Evolutionary conservation across 2,329 filamentous ascomycete species (phyloP).

Genomic region (Neoscytalidium dimidiatum): DNA sequence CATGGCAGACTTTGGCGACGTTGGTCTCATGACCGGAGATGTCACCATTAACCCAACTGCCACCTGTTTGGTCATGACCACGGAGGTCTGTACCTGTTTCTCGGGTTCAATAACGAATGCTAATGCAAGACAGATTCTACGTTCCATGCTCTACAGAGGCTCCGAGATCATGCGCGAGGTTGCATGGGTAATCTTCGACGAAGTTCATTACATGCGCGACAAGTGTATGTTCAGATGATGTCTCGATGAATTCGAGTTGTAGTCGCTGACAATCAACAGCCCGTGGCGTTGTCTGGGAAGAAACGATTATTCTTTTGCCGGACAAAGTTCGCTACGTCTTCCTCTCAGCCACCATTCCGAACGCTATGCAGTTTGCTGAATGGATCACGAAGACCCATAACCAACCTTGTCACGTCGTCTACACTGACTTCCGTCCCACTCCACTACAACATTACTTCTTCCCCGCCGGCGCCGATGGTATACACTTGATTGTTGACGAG

Average conservation of each 20-base stretch:
- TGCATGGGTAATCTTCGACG: constrained; percentile 96
- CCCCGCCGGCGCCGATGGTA: constrained; percentile 87
- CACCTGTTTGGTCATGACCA: constrained; percentile 98
- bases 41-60: constrained; percentile 99
- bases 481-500: constrained; percentile 92
- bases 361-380: constrained; percentile 98
- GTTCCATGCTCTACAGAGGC: constrained; percentile 96
- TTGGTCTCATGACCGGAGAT: constrained; percentile 97
- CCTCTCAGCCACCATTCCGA: constrained; percentile 95
- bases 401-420: constrained; percentile 97
- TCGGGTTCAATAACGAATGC: neutral
- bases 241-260: neutral
- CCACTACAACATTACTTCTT: constrained; percentile 98
- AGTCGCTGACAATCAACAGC: constrained; percentile 38
- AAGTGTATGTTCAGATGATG: constrained; percentile 53
- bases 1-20: constrained; percentile 90
- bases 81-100: constrained; percentile 55
- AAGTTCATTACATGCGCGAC: constrained; percentile 98
- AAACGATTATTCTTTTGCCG: constrained; percentile 95
- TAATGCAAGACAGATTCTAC: constrained; percentile 65
- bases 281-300: constrained; percentile 97
- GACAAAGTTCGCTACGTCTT: constrained; percentile 99
- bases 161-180: constrained; percentile 99
- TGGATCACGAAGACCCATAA: constrained; percentile 99
- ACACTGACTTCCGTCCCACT: constrained; percentile 96